Evolutionary conservation across 371 early-diverging fungal genomes (phyloP).

Genomic region (Mucor plumbeus): DNA sequence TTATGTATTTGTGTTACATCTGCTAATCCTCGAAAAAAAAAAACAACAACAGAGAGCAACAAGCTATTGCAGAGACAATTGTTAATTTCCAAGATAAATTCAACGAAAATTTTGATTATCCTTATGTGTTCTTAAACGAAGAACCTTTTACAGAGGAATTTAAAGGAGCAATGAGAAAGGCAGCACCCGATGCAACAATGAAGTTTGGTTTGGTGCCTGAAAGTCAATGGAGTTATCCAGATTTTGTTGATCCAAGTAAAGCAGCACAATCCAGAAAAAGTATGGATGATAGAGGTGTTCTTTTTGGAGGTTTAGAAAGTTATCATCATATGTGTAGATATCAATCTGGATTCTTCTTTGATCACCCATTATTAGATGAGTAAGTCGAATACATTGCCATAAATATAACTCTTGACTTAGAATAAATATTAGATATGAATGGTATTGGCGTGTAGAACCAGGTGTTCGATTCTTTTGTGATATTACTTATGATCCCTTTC

Average conservation of each 20-base stretch:
- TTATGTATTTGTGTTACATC: background rate
- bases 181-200: constrained; percentile 60
- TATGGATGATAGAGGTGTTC: constrained; percentile 41
- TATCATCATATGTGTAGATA: constrained; percentile 78
- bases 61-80: constrained; percentile 46
- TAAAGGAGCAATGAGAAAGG: constrained; percentile 40
- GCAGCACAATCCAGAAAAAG: constrained; percentile 53
- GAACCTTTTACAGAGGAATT: constrained; percentile 55
- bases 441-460: constrained; percentile 94
- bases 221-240: constrained; percentile 78
- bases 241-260: constrained; percentile 55
- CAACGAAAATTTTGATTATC: constrained; percentile 56
- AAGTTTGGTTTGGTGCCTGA: constrained; percentile 74
- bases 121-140: constrained; percentile 55
- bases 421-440: constrained; percentile 64
- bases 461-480: constrained; percentile 81
- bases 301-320: constrained; percentile 49
- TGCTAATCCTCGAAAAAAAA: background rate
- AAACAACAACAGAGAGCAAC: constrained; percentile 37
- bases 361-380: constrained; percentile 77
- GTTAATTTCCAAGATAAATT: constrained; percentile 52
- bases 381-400: constrained; percentile 43
- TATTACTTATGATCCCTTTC: constrained; percentile 86
- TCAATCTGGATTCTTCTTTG: constrained; percentile 91
- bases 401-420: background rate